Conservation (phyloP, 306 rosid genomes). For the Chamaecrista fasciculata region DNA sequence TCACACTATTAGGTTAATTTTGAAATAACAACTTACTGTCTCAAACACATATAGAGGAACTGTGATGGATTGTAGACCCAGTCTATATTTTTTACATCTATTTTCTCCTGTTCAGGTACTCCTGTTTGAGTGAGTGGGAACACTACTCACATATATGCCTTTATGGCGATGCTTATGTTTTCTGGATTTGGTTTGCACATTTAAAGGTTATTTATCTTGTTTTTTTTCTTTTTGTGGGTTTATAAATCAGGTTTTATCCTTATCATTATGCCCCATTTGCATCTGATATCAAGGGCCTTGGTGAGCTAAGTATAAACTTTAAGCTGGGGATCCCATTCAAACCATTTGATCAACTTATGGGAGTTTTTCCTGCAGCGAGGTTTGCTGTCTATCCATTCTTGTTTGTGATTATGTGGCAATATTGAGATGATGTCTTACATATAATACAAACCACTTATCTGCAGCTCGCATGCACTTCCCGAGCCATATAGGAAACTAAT, state of each 20-base stretch:
- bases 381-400: constrained; percentile 20
- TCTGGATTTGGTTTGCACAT: not conserved
- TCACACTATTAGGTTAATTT: not conserved
- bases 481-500: constrained; percentile 79
- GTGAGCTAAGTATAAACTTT: constrained; percentile 62
- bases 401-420: not conserved
- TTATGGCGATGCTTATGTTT: not conserved
- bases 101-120: not conserved
- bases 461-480: constrained; percentile 96
- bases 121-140: not conserved
- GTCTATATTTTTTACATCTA: not conserved
- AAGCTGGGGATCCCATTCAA: constrained; percentile 80
- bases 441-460: constrained; percentile 29
- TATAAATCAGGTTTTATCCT: constrained; percentile 83
- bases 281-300: constrained; percentile 85
- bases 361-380: constrained; percentile 99
- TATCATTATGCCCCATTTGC: constrained; percentile 99
- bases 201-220: not conserved
- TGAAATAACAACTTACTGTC: not conserved
- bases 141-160: not conserved
- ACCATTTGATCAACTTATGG: constrained; percentile 96
- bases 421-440: not conserved
- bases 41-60: not conserved
- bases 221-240: not conserved
- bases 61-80: not conserved